These are phyloP conservation scores for Chaetoceros tenuissimus DNA, from an alignment of 108 stramenopile genomes.

Conservation along the genomic window DNA sequence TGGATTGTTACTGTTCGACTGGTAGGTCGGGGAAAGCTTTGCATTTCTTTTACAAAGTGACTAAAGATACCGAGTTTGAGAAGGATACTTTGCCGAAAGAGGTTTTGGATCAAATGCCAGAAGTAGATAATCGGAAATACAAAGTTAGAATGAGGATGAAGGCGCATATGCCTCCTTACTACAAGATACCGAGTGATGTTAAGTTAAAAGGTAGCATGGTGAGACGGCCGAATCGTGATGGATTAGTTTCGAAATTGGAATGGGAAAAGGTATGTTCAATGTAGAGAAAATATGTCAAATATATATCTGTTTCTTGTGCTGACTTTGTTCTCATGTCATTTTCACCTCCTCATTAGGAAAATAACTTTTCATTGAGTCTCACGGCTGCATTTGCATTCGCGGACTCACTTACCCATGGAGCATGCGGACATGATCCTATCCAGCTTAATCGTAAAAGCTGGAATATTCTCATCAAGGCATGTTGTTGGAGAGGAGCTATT, in stretches of 20 bases:
- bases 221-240: neutral
- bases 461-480: conserved; percentile 68
- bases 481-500: conserved; percentile 70
- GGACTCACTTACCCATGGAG: conserved; percentile 74
- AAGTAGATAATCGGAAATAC: conserved; percentile 20
- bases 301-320: neutral
- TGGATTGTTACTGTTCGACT: conserved; percentile 51
- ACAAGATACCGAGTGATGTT: conserved; percentile 67
- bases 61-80: conserved; percentile 20
- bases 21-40: conserved; percentile 59
- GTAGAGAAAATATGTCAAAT: neutral
- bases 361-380: conserved; percentile 58
- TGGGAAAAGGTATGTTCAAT: neutral
- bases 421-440: conserved; percentile 80
- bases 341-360: conserved; percentile 16
- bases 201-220: conserved; percentile 10
- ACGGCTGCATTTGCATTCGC: conserved; percentile 81
- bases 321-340: neutral
- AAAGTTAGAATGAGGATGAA: conserved; percentile 42
- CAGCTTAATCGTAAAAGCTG: conserved; percentile 50
- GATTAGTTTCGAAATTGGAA: neutral
- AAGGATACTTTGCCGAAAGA: neutral
- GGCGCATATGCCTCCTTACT: conserved; percentile 54
- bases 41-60: conserved; percentile 74
- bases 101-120: conserved; percentile 8